These are phyloP conservation scores for Tilletia walkeri DNA, from an alignment of 1,284 basidiomycete genomes.

Conservation along the genomic window DNA sequence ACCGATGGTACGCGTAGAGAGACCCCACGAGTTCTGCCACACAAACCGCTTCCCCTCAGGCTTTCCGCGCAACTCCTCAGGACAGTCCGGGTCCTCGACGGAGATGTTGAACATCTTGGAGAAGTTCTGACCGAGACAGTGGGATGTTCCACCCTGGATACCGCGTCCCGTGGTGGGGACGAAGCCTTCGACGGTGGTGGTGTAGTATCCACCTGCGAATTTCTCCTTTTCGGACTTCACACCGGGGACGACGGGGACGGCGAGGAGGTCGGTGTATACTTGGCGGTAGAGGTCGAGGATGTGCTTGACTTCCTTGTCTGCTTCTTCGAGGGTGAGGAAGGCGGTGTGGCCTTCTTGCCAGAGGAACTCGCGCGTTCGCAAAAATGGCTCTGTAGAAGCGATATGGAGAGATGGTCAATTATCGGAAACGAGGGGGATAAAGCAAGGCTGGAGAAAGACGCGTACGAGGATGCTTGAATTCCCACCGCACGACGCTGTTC, in stretches of 20 bases:
- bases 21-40: constrained; percentile 99
- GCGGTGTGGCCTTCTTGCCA: constrained; percentile 99
- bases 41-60: constrained; percentile 68
- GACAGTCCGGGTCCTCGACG: constrained; percentile 71
- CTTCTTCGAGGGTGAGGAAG: constrained; percentile 80
- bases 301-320: constrained; percentile 83
- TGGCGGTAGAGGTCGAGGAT: constrained; percentile 94
- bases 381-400: constrained; percentile 72
- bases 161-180: constrained; percentile 95
- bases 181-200: constrained; percentile 97
- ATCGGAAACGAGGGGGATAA: too few relatives aligned
- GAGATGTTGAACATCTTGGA: constrained; percentile 97
- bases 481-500: constrained; percentile 99
- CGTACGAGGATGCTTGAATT: constrained; percentile 89
- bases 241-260: constrained; percentile 93
- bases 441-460: constrained; percentile 47
- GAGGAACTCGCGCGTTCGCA: constrained; percentile 96
- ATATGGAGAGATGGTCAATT: too few relatives aligned
- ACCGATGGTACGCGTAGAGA: constrained; percentile 92
- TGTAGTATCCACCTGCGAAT: constrained; percentile 96
- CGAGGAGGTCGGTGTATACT: constrained; percentile 95
- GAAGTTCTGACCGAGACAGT: constrained; percentile 98
- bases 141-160: constrained; percentile 96
- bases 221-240: constrained; percentile 99
- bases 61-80: constrained; percentile 47